phyloP scores from a whole-genome alignment of 495 filamentous ascomycete species.

The Hyaloscypha finlandica region DNA sequence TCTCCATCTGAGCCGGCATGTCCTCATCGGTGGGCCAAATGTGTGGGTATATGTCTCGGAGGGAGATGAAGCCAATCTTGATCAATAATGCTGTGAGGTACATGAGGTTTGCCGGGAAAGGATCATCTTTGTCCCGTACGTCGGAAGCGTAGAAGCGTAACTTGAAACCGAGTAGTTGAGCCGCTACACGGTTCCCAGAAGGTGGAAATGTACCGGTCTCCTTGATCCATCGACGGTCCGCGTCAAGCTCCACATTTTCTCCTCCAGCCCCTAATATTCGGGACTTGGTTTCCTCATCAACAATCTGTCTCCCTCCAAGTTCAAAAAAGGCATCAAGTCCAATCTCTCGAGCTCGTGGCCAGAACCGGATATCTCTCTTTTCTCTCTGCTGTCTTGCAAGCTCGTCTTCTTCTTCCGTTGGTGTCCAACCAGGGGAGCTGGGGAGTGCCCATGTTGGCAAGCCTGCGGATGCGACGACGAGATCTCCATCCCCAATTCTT shows the following conservation, averaged over 20 bases:
- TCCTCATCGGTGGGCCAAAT: constrained; percentile 81
- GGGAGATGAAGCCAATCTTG: constrained; percentile 96
- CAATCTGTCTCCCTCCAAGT: constrained; percentile 62
- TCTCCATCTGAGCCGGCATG: constrained; percentile 69
- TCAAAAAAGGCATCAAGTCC: constrained; percentile 89
- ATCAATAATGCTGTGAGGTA: constrained; percentile 89
- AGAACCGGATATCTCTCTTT: constrained; percentile 75
- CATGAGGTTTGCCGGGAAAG: constrained; percentile 85
- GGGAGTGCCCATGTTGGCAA: constrained; percentile 84
- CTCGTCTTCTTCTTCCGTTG: constrained; percentile 66
- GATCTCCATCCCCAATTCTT: constrained; percentile 44
- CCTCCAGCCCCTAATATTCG: constrained; percentile 46
- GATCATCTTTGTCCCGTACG: constrained; percentile 65
- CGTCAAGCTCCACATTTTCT: constrained; percentile 41
- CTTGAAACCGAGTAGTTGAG: constrained; percentile 96
- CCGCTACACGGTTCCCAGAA: constrained; percentile 83
- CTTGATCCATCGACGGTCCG: constrained; percentile 70
- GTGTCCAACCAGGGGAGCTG: constrained; percentile 54
- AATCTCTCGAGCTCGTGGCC: constrained; percentile 72
- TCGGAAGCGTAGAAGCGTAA: constrained; percentile 86
- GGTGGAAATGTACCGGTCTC: constrained; percentile 80
- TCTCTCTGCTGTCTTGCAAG: constrained; percentile 50
- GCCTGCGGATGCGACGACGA: constrained; percentile 35
- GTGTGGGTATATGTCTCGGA: constrained; percentile 90
- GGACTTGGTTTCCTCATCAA: constrained; percentile 47